Percentiles rank a stretch among this genome's conserved stretches.
phyloP scores from a whole-genome alignment of 371 early-diverging fungal species.

The Mucor velutinosus region DNA sequence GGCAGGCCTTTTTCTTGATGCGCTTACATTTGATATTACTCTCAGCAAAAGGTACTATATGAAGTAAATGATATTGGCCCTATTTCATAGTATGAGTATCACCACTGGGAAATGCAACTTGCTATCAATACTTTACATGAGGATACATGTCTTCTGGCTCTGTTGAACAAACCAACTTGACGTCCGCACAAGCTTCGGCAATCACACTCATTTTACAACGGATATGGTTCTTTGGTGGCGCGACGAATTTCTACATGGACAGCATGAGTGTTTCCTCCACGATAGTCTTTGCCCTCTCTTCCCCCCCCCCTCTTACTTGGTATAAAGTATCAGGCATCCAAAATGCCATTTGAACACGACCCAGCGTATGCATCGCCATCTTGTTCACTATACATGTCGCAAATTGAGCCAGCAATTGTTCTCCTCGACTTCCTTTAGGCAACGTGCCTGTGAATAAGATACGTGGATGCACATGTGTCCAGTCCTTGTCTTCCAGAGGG shows the following conservation, averaged over 20 bases:
- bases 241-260: conserved; percentile 39
- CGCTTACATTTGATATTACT: conserved; percentile 46
- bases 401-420: conserved; percentile 50
- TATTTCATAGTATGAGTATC: conserved; percentile 8
- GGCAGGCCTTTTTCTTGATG: background rate
- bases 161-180: conserved; percentile 24
- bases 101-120: background rate
- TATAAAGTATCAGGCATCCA: conserved; percentile 45
- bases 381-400: conserved; percentile 39
- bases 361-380: conserved; percentile 48
- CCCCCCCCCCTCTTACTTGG: conserved; percentile 18
- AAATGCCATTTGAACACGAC: conserved; percentile 52
- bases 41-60: conserved; percentile 46
- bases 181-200: conserved; percentile 39
- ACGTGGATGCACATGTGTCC: conserved; percentile 44
- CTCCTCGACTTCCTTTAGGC: conserved; percentile 42
- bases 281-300: background rate
- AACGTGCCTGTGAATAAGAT: conserved; percentile 50
- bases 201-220: conserved; percentile 53
- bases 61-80: conserved; percentile 51
- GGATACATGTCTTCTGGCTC: conserved; percentile 34
- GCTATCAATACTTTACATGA: conserved; percentile 21
- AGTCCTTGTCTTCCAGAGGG: conserved; percentile 26
- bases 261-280: background rate
- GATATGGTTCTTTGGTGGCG: conserved; percentile 29